Base-by-base conservation (phyloP, 2,329 filamentous ascomycete species). In the Phaeosphaeria sp. region DNA sequence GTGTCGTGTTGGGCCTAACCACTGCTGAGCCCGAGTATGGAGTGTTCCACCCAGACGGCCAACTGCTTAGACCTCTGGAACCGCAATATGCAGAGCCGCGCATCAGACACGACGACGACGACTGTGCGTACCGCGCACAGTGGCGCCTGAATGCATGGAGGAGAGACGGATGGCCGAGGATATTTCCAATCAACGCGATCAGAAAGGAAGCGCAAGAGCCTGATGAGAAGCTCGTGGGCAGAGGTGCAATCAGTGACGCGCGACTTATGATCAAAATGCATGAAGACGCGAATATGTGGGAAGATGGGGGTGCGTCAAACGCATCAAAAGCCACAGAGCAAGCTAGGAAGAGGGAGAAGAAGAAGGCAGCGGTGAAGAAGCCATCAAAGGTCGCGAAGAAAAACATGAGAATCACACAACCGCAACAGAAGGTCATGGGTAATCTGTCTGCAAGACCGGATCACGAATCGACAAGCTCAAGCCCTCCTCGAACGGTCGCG, bases 31-130 rank as follows among this genome's bases (percentile, higher is more conserved):
- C 59, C 3, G 30, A 52, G 2, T 51, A 67, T 17, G 8, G 21
- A 0, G 61, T 63, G 0, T 68, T 67, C 42, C 27, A 18, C 3
- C 24, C 15, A 6, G 22, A 22, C 9, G 40, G 17, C 11, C 30
- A 55, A 7, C 42, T 57, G 2, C 54, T 68, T 3, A 20, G 6
- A 3, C 64, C 62, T 0, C 46, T 68, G 0, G 62, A 68, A 5
- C 65, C 64, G 1, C 53, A 62, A 22, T 69, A 63, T 18, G 65
- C 67, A 2, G 45, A 59, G 6, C 67, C 65, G 0, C 39, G 65
- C 0, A 60, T 67, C 9, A 51, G 63, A 4, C 55, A 40, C 15
- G 48, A 43, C 1, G 45, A 56, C 0, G 55, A 56, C 24, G 13
- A 43, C 2, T 27, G 52, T 8, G 47, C 51, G 1, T 47, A 58